Evolutionary conservation across 2,329 filamentous ascomycete genomes (phyloP).

Genomic region (Aspergillus viridinutans): DNA sequence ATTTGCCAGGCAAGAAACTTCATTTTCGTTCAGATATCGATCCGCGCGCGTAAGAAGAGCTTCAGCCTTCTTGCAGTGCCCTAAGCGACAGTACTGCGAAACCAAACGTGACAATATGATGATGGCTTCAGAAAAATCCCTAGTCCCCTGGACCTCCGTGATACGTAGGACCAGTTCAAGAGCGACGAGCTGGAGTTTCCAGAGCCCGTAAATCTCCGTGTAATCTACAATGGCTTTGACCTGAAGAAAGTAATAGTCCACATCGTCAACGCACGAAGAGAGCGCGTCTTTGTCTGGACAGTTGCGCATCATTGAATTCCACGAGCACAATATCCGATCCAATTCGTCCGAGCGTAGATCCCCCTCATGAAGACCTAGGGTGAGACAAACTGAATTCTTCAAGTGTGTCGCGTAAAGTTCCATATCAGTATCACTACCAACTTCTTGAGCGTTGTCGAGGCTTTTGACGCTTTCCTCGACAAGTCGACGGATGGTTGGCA

Average conservation of each 20-base stretch:
- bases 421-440: slow-evolving; percentile 25
- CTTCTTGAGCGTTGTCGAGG: slow-evolving; percentile 13
- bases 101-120: slow-evolving; percentile 46
- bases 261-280: slow-evolving; percentile 46
- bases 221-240: slow-evolving; percentile 54
- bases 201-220: slow-evolving; percentile 54
- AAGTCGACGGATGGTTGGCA: slow-evolving; percentile 21
- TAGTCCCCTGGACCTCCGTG: slow-evolving; percentile 42
- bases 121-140: slow-evolving; percentile 38
- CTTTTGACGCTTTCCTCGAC: slow-evolving; percentile 22
- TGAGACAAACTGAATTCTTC: slow-evolving; percentile 32
- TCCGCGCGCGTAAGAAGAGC: slow-evolving; percentile 57
- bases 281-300: slow-evolving; percentile 44
- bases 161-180: slow-evolving; percentile 48
- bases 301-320: slow-evolving; percentile 39
- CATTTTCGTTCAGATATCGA: slow-evolving; percentile 40
- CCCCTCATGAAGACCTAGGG: slow-evolving; percentile 32
- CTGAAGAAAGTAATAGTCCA: slow-evolving; percentile 47
- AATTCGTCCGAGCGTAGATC: slow-evolving; percentile 25
- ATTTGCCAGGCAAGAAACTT: slow-evolving; percentile 42
- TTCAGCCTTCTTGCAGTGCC: slow-evolving; percentile 57
- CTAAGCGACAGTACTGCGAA: slow-evolving; percentile 55
- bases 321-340: slow-evolving; percentile 29
- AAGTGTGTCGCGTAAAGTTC: slow-evolving; percentile 25
- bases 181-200: slow-evolving; percentile 46